Evolutionary conservation across 129 eudicot species (phyloP).

Genomic region (Gnaphalium uliginosum): DNA sequence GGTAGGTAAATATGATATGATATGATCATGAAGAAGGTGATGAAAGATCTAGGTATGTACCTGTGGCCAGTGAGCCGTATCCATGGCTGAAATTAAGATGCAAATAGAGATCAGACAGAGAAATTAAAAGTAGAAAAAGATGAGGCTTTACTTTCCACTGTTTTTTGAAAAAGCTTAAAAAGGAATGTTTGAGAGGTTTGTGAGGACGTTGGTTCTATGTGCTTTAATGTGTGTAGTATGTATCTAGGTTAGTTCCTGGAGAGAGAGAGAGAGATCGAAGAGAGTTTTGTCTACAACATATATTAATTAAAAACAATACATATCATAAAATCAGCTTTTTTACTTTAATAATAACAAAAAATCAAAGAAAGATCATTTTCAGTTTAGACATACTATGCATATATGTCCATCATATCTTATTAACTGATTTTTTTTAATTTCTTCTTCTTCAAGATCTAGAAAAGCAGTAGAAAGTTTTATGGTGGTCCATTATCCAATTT

Average conservation of each 20-base stretch:
- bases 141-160: constrained; percentile 42
- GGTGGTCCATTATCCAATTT: neutral
- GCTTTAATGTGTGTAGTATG: constrained; percentile 40
- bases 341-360: neutral
- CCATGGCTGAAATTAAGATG: constrained; percentile 52
- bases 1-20: neutral
- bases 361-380: constrained; percentile 1
- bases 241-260: constrained; percentile 17
- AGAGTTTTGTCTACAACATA: constrained; percentile 8
- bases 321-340: neutral
- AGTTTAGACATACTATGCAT: neutral
- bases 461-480: neutral
- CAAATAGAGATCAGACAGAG: constrained; percentile 21
- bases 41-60: constrained; percentile 40
- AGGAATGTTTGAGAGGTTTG: constrained; percentile 52
- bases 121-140: constrained; percentile 23
- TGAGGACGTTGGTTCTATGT: constrained; percentile 36
- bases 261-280: constrained; percentile 9
- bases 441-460: neutral
- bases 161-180: constrained; percentile 42
- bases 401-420: neutral
- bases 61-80: constrained; percentile 86
- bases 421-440: neutral
- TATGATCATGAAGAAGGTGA: constrained; percentile 21
- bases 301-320: neutral